Evolutionary conservation across 192 early-diverging fungal genomes (phyloP), one percentile per base, ranked within the genome.

Genomic region (Coemansia aciculifera): DNA sequence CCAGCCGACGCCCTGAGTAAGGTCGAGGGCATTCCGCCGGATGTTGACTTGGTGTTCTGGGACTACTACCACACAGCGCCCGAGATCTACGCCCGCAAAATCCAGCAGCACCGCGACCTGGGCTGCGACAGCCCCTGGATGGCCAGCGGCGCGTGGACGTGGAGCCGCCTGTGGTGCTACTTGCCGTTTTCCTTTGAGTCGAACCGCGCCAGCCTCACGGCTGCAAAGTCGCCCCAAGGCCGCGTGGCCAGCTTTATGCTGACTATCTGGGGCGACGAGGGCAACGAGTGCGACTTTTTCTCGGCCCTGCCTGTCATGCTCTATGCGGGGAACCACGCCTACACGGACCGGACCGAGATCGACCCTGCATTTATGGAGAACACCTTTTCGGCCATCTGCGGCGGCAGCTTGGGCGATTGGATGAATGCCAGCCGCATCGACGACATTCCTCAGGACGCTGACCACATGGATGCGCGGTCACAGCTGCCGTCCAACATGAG

Each of bases 181-280:
- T 81, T 94, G 38, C 92, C 93, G 0, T 94, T 95, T 64, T 88
- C 92, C 0, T 87, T 93, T 67, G 89, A 92, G 31, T 84, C 92
- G 0, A 88, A 89, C 21, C 85, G 88, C 38, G 94, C 94, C 29
- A 89, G 89, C 39, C 79, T 92, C 40, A 67, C 83, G 17, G 90
- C 92, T 17, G 85, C 89, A 21, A 95, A 91, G 67, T 70, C 71
- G 17, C 77, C 75, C 0, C 67, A 69, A 11, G 73, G 78, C 38
- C 83, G 86, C 13, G 90, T 93, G 24, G 64, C 77, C 24, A 92
- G 93, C 71, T 85, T 88, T 23, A 92, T 95, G 84, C 89, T 93
- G 46, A 94, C 93, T 1, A 87, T 90, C 15, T 95, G 93, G 93
- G 94, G 94, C 23, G 94, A 95, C 72, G 94, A 95, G 64, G 94